Base-by-base conservation (phyloP, 2,329 filamentous ascomycete genomes). In the Aspergillus sp. region DNA sequence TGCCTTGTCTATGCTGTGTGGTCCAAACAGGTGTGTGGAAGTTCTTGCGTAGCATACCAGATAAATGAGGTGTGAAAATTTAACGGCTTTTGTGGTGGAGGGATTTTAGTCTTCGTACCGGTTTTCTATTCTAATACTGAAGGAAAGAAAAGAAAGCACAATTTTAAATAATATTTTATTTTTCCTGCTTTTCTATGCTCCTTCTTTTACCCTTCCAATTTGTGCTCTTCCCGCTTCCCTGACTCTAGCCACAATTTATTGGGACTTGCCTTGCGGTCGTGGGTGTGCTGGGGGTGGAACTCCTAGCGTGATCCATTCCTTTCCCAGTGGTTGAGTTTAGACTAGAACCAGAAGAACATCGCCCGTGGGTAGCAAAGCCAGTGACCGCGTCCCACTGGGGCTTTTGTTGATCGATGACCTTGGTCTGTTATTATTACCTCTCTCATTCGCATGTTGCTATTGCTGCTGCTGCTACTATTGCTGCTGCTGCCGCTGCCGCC, bases 271-370 rank as follows among this genome's bases (percentile, higher is more conserved):
- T 50, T 58, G 48, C 57, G 57, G 59, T 56, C 42, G 27, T 44
- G 32, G 32, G 44, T 44, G 42, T 56, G 52, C 62, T 62, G 59
- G 62, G 59, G 62, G 62, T 63, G 62, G 61, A 61, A 64, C 63
- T 66, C 64, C 64, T 66, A 65, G 64, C 64, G 56, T 65, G 58
- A 59, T 61, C 61, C 64, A 65, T 66, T 65, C 60, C 61, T 64
- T 57, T 59, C 61, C 32, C 59, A 57, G 54, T 52, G 47, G 52
- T 52, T 52, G 51, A 53, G 59, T 55, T 65, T 57, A 57, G 59
- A 63, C 58, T 61, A 57, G 58, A 63, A 57, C 62, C 57, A 64
- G 64, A 59, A 51, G 58, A 62, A 57, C 42, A 48, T 62, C 54
- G 52, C 54, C 60, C 60, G 50, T 62, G 53, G 60, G 52, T 56